Base-by-base conservation (phyloP, 2,329 filamentous ascomycete species). In the Cercospora citrullina region DNA sequence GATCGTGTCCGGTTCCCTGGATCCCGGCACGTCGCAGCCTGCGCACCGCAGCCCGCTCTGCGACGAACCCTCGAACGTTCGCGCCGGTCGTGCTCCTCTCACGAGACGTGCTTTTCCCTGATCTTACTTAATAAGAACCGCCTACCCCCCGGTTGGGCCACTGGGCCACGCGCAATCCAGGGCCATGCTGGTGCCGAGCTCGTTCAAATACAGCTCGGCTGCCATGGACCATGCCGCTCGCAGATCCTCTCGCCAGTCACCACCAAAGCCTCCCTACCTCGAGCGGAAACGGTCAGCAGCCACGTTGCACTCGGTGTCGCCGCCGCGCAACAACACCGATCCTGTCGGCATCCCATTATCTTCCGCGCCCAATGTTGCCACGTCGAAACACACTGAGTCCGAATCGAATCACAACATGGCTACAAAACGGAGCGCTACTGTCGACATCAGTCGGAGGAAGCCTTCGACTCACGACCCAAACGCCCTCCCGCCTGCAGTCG, bases 401-500 rank as follows among this genome's bases (percentile, higher is more conserved):
- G 77, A 69, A 71, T 76, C 68, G 74, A 76, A 23, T 74, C 53
- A 28, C 63, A 48, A 58, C 71, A 68, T 78, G 72, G 69, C 68
- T 30, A 65, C 58, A 23, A 66, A 58, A 55, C 67, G 74, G 51
- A 72, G 69, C 45, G 42, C 64, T 23, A 60, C 72, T 21, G 45
- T 69, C 60, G 60, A 66, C 69, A 39, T 66, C 70, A 45, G 76
- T 68, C 62, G 76, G 70, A 70, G 68, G 36, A 72, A 68, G 60
- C 70, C 42, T 28, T 71, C 71, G 9, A 42, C 64, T 57, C 81
- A 83, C 75, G 78, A 79, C 71, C 79, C 77, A 68, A 81, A 79
- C 72, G 81, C 82, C 9, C 75, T 87, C 5, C 84, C 85, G 16
- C 81, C 84, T n/a, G 83, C 86, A 23, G 83, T 88, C 61, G 86